phyloP scores from a whole-genome alignment of 192 early-diverging fungal genomes.

The Coemansia sp. region DNA sequence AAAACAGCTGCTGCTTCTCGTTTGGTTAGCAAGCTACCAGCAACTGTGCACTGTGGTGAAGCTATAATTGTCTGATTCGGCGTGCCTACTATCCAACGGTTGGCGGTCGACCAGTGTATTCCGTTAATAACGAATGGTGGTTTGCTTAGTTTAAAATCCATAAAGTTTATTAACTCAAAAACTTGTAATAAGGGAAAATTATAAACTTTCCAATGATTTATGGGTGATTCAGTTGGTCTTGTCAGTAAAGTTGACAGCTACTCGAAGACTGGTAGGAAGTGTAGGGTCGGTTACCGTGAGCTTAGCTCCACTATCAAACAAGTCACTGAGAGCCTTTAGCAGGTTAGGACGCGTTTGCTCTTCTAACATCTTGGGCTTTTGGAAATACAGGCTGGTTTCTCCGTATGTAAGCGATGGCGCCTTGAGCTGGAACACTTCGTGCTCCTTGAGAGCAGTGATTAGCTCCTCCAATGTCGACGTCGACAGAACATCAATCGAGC shows the following conservation, averaged over 20 bases:
- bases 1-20: conserved; percentile 20
- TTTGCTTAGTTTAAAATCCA: conserved; percentile 23
- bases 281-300: conserved; percentile 80
- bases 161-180: neutral
- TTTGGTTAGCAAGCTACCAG: conserved; percentile 8
- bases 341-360: conserved; percentile 82
- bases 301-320: conserved; percentile 66
- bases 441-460: conserved; percentile 76
- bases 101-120: conserved; percentile 33
- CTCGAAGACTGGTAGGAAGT: conserved; percentile 42
- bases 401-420: conserved; percentile 69
- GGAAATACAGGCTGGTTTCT: conserved; percentile 77
- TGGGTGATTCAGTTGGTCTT: neutral
- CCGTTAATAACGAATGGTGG: conserved; percentile 21
- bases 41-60: conserved; percentile 13
- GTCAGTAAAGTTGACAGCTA: conserved; percentile 32
- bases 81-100: conserved; percentile 42
- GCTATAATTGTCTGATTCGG: conserved; percentile 17
- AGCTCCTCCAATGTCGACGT: conserved; percentile 74
- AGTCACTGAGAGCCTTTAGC: conserved; percentile 58
- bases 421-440: conserved; percentile 76
- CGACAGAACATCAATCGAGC: conserved; percentile 53
- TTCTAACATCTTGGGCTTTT: conserved; percentile 76
- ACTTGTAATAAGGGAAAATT: no score
- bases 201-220: neutral